Evolutionary conservation across 2,329 filamentous ascomycete genomes (phyloP).

Genomic region (Ceratocystis eucalypticola): DNA sequence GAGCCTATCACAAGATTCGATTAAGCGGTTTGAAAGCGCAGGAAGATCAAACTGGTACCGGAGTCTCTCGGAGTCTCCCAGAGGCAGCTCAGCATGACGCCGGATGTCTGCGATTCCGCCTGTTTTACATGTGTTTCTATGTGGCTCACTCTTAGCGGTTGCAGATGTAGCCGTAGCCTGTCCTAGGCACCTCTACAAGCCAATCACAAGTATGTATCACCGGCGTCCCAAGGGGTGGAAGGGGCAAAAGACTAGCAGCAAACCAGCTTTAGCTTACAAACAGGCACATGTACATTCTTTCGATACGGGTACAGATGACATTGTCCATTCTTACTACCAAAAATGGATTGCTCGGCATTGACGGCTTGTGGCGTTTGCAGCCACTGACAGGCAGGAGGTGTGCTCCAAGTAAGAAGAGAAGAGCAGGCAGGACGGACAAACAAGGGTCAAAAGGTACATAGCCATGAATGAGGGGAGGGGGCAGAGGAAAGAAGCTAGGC

Average conservation of each 20-base stretch:
- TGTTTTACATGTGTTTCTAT: constrained; percentile 12
- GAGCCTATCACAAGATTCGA: neutral
- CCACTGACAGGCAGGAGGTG: constrained; percentile 3
- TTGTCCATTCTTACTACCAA: neutral
- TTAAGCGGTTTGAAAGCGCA: neutral
- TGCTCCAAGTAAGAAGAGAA: neutral
- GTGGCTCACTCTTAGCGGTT: neutral
- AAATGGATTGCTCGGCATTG: neutral
- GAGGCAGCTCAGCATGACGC: neutral
- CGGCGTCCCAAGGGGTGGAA: neutral
- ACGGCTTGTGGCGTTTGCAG: constrained; percentile 7
- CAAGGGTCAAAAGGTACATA: neutral
- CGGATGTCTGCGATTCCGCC: neutral
- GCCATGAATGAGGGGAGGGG: neutral
- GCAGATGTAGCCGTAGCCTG: neutral
- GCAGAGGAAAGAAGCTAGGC: neutral
- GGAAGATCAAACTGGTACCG: constrained; percentile 5
- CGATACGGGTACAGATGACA: neutral
- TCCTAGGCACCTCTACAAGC: no score
- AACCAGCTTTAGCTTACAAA: neutral
- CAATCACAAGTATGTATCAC: constrained; percentile 12
- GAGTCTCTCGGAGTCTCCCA: neutral
- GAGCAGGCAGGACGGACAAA: neutral
- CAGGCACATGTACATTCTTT: neutral
- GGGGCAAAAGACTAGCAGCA: neutral